phyloP scores from a whole-genome alignment of 2,329 filamentous ascomycete genomes.

The Xylaria polymorpha region DNA sequence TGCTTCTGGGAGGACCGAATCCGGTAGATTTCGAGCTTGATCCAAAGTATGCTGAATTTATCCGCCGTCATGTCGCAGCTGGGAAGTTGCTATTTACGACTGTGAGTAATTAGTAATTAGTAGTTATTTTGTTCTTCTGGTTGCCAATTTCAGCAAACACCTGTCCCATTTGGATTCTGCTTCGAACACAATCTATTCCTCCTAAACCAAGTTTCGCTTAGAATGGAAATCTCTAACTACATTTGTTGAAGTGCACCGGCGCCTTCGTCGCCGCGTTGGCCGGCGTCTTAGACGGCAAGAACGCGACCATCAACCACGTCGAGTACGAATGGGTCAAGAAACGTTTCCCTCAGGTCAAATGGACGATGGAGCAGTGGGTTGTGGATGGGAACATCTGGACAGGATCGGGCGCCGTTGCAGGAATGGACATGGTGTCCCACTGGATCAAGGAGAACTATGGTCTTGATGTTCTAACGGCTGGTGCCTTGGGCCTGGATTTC shows the following conservation, averaged over 20 bases:
- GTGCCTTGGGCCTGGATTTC: constrained; percentile 26
- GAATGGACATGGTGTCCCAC: constrained; percentile 33
- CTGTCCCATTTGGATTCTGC: not conserved
- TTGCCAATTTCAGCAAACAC: not conserved
- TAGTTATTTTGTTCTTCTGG: not conserved
- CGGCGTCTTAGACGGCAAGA: constrained; percentile 33
- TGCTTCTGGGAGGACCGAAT: constrained; percentile 28
- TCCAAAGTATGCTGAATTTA: constrained; percentile 33
- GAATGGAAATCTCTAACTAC: not conserved
- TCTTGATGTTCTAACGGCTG: constrained; percentile 19
- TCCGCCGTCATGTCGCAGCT: constrained; percentile 33
- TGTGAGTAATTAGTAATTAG: constrained; percentile 23
- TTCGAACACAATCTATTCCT: not conserved
- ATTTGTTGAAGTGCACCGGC: constrained; percentile 22
- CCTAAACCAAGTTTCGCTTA: not conserved
- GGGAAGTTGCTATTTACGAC: constrained; percentile 26
- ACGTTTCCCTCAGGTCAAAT: constrained; percentile 29
- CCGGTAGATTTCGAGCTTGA: constrained; percentile 13
- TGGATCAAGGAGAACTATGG: constrained; percentile 31
- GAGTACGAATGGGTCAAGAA: constrained; percentile 31
- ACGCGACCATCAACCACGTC: constrained; percentile 27
- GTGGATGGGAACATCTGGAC: constrained; percentile 34
- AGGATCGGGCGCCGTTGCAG: constrained; percentile 28
- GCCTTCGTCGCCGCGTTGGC: constrained; percentile 25
- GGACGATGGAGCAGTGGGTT: constrained; percentile 32